Base-by-base conservation (phyloP, 805 yeast species). In the Starmerella floricola region DNA sequence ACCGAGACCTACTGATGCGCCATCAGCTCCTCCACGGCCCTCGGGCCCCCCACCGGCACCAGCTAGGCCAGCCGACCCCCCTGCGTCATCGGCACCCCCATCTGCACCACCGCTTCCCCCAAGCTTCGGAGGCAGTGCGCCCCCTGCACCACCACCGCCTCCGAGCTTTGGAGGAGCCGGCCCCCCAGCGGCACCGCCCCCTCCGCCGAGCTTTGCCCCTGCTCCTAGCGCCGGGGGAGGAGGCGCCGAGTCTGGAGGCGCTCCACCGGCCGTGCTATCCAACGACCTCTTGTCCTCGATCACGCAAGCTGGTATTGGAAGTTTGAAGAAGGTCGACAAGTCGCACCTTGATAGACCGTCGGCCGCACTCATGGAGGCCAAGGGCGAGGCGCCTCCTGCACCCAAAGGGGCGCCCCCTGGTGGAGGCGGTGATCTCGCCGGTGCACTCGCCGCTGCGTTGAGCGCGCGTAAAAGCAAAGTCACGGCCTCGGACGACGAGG, bases 361-460 rank as follows among this genome's bases (percentile, higher is more conserved):
- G 29, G 83, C 72, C 0, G 53, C 81, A 15, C 61, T 82, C 15
- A 82, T 72, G 55, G 88, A 80, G 56, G 84, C 84, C 2, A 65
- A 67, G 31, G 88, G 88, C 19, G 82, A 75, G 38, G 56, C 71
- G 0, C 49, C 61, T 0, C 58, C 68, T 0, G 46, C 60, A 5
- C 60, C 62, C 10, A 52, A 64, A n/a, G 55, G 66, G 8, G 55
- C 67, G 12, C 67, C 62, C 3, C 43, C 47, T 2, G 42, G 38
- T 13, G 75, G 71, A 36, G 49, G 46, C 27, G 54, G 44, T 10
- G 49, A 47, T 17, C 63, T 86, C 45, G 95, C 94, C 1, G 93
- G 83, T 60, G 95, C 95, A 0, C 64, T 86, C 40, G 85, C 93
- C 8, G 82, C 82, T 15, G 97, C 96, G 3, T 69, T 88, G 50